phyloP scores from a whole-genome alignment of 805 yeast species.

The Saccharomycopsis sp. region DNA sequence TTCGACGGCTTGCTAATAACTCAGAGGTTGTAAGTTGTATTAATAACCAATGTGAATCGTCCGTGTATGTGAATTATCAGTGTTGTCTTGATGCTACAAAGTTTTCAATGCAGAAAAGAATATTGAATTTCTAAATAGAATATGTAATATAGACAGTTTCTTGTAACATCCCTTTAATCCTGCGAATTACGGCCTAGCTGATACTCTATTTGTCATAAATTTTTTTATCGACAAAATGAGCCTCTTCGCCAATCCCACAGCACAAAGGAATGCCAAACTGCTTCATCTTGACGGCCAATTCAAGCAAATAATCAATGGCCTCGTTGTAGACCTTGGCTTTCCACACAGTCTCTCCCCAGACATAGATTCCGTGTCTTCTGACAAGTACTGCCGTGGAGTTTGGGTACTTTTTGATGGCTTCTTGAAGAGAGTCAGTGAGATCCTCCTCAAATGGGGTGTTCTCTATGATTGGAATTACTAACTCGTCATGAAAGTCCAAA shows the following conservation, averaged over 20 bases:
- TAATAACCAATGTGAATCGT: no score
- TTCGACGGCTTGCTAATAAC: no score
- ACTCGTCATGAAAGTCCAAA: slow-evolving; percentile 62
- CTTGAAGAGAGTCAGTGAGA: slow-evolving; percentile 55
- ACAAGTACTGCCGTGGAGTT: slow-evolving; percentile 80
- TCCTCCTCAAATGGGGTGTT: slow-evolving; percentile 88
- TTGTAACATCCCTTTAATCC: no score
- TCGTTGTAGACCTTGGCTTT: slow-evolving; percentile 91
- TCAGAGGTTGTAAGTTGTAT: no score
- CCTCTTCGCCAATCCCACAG: slow-evolving; percentile 30
- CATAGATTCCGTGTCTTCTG: slow-evolving; percentile 88
- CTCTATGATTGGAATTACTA: slow-evolving; percentile 84
- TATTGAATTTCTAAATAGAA: no score
- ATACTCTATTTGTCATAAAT: not conserved
- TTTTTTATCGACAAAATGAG: slow-evolving; percentile 20
- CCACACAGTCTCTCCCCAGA: slow-evolving; percentile 93
- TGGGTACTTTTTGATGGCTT: slow-evolving; percentile 66
- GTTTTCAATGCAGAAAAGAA: no score
- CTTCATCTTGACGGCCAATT: slow-evolving; percentile 77
- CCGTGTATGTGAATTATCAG: no score
- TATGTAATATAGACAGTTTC: no score
- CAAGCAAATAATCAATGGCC: slow-evolving; percentile 84
- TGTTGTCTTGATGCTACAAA: no score
- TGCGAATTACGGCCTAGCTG: no score
- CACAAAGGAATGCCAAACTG: slow-evolving; percentile 55